These are phyloP conservation scores for Tylopilus sp. DNA, from an alignment of 1,284 basidiomycete genomes.

Conservation along the genomic window DNA sequence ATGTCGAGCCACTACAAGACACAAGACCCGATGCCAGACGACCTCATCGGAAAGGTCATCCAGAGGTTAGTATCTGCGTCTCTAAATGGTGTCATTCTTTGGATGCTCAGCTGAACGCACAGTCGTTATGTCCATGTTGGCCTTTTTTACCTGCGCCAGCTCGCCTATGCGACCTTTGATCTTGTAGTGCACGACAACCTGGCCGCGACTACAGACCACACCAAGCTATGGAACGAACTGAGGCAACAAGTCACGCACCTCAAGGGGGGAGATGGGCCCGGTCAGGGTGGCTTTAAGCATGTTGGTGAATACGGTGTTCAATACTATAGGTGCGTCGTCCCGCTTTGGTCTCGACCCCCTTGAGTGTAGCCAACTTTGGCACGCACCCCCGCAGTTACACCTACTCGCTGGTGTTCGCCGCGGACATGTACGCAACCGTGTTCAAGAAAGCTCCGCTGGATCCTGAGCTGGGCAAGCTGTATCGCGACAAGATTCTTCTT, in stretches of 20 bases:
- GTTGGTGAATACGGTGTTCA: slow-evolving; percentile 53
- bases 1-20: slow-evolving; percentile 71
- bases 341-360: neutral
- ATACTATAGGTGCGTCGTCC: slow-evolving; percentile 56
- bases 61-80: slow-evolving; percentile 47
- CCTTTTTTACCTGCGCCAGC: slow-evolving; percentile 67
- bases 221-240: slow-evolving; percentile 64
- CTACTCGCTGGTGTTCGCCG: slow-evolving; percentile 30
- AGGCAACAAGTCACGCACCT: slow-evolving; percentile 63
- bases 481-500: slow-evolving; percentile 49
- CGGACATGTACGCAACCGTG: slow-evolving; percentile 34
- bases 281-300: slow-evolving; percentile 40
- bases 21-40: slow-evolving; percentile 60
- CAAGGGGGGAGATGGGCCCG: slow-evolving; percentile 54
- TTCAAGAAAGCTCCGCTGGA: slow-evolving; percentile 69
- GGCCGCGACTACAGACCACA: slow-evolving; percentile 49
- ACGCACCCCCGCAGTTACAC: slow-evolving; percentile 10
- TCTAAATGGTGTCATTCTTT: neutral
- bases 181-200: slow-evolving; percentile 65
- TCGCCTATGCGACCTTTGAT: slow-evolving; percentile 76
- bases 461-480: slow-evolving; percentile 48
- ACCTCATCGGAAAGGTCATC: slow-evolving; percentile 67
- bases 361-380: neutral
- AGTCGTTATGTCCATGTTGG: slow-evolving; percentile 77
- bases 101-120: neutral